Percentiles rank a stretch among this genome's conserved stretches.
phyloP scores from a whole-genome alignment of 768 basidiomycete species.

The Pleurotus pulmonarius region DNA sequence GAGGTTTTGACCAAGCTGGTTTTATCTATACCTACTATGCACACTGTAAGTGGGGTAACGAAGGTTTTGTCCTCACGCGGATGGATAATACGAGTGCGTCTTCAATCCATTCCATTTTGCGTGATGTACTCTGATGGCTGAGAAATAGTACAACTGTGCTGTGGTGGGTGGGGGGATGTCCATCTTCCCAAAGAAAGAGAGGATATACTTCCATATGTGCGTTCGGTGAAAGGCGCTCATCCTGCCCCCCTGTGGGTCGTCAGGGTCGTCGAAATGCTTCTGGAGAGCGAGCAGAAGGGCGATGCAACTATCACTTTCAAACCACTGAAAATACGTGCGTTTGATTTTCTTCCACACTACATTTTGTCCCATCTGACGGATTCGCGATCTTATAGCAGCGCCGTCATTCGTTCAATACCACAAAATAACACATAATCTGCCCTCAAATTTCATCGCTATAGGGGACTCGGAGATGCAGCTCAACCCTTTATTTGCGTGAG shows the following conservation, averaged over 20 bases:
- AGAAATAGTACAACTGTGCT: conserved; percentile 4
- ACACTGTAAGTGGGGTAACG: background rate
- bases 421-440: conserved; percentile 9
- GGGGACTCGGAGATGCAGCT: conserved; percentile 17
- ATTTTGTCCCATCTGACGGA: background rate
- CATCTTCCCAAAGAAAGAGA: background rate
- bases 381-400: background rate
- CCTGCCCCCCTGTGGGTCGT: background rate
- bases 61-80: background rate
- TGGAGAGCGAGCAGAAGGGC: background rate
- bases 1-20: background rate
- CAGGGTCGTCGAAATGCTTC: background rate
- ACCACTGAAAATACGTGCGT: conserved; percentile 4
- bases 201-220: background rate
- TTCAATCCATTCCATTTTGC: too few species aligned
- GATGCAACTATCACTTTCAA: background rate
- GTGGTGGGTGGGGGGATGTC: conserved; percentile 5
- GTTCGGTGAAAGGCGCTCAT: background rate
- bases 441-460: conserved; percentile 18
- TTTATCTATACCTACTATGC: conserved; percentile 8
- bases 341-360: background rate
- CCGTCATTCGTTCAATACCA: conserved; percentile 15
- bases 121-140: too few species aligned
- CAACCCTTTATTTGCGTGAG: conserved; percentile 18
- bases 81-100: conserved; percentile 12